Evolutionary conservation across 768 basidiomycete genomes (phyloP).

Genomic region (Tricholoma hemisulphureum): DNA sequence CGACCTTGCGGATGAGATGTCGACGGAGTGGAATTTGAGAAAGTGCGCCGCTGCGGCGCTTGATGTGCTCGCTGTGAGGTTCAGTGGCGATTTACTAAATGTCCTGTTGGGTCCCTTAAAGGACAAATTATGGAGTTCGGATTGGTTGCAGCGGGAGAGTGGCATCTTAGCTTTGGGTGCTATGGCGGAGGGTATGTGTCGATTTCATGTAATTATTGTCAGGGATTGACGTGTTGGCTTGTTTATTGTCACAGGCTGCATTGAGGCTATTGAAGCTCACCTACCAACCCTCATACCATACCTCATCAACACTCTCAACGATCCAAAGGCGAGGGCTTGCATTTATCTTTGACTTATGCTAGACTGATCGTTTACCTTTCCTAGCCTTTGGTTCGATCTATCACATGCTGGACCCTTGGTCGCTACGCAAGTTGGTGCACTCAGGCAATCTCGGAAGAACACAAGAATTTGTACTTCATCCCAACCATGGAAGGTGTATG

Average conservation of each 20-base stretch:
- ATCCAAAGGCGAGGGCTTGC: slow-evolving; percentile 75
- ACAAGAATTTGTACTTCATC: slow-evolving; percentile 87
- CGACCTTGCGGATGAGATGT: slow-evolving; percentile 94
- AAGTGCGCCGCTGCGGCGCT: slow-evolving; percentile 98
- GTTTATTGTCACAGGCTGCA: slow-evolving; percentile 66
- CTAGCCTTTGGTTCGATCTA: slow-evolving; percentile 94
- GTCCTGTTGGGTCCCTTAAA: slow-evolving; percentile 88
- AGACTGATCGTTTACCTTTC: slow-evolving; percentile 10
- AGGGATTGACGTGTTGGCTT: slow-evolving; percentile 5
- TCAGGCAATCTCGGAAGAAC: slow-evolving; percentile 79
- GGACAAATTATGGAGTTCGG: slow-evolving; percentile 87
- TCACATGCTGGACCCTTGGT: slow-evolving; percentile 99
- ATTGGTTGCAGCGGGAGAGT: slow-evolving; percentile 95
- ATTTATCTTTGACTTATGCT: not conserved
- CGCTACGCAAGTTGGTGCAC: slow-evolving; percentile 98
- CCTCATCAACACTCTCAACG: slow-evolving; percentile 84
- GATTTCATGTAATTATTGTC: not conserved
- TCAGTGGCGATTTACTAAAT: slow-evolving; percentile 84
- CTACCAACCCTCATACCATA: slow-evolving; percentile 92
- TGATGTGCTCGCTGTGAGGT: slow-evolving; percentile 93
- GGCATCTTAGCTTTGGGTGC: slow-evolving; percentile 95
- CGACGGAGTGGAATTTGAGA: slow-evolving; percentile 97
- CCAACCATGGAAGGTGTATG: slow-evolving; percentile 96
- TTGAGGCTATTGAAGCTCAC: slow-evolving; percentile 93
- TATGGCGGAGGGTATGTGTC: slow-evolving; percentile 87